phyloP scores from a whole-genome alignment of 352 stramenopile genomes.

The Globisporangium emineosum region DNA sequence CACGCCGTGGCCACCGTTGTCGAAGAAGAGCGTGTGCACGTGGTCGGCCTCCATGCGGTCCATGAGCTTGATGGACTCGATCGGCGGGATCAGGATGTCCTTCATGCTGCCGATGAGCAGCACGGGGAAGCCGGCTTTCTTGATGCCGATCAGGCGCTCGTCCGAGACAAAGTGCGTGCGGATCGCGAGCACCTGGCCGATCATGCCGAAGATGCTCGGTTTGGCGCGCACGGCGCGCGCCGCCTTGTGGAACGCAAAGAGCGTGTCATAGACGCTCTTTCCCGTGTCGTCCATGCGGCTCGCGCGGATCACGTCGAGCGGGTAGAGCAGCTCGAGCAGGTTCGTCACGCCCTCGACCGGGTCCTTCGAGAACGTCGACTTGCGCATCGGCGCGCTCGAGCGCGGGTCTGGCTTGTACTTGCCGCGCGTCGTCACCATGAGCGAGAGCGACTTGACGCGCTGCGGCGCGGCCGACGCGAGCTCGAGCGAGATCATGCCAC shows the following conservation, averaged over 20 bases:
- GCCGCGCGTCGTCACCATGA: constrained; percentile 59
- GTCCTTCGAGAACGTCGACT: constrained; percentile 39
- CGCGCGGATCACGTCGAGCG: constrained; percentile 26
- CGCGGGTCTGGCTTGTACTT: constrained; percentile 35
- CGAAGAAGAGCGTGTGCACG: constrained; percentile 23
- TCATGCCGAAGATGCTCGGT: not conserved
- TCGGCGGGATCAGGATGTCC: constrained; percentile 40
- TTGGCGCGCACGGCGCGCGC: constrained; percentile 15
- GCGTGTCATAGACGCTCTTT: constrained; percentile 2
- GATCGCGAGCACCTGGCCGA: constrained; percentile 25
- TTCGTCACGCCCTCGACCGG: constrained; percentile 35
- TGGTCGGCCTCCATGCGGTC: constrained; percentile 20
- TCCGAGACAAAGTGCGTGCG: constrained; percentile 50
- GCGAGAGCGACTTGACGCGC: constrained; percentile 52
- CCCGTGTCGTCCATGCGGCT: constrained; percentile 25
- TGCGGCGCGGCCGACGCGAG: constrained; percentile 38
- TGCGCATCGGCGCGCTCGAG: constrained; percentile 24
- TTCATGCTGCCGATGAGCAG: constrained; percentile 44
- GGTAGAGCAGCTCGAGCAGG: constrained; percentile 55
- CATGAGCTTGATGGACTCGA: constrained; percentile 10
- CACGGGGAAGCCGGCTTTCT: constrained; percentile 40
- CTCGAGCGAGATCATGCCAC: constrained; percentile 71
- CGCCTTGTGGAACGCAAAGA: constrained; percentile 42
- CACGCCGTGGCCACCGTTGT: constrained; percentile 23
- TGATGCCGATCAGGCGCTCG: constrained; percentile 35